These are phyloP conservation scores for Euphorbia neoarborescens DNA, from an alignment of 441 rosid genomes.

Conservation along the genomic window DNA sequence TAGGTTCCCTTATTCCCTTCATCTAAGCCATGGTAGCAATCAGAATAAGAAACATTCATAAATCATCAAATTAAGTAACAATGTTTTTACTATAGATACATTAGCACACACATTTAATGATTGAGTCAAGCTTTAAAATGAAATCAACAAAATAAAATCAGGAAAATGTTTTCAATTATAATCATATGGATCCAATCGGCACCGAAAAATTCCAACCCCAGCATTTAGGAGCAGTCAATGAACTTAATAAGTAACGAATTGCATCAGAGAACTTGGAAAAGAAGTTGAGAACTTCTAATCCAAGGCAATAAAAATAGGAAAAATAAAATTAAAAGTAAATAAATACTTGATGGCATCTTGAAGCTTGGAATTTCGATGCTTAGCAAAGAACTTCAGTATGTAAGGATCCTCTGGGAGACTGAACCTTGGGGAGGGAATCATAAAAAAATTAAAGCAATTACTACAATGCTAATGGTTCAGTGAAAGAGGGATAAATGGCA, in stretches of 20 bases:
- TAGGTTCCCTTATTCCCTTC: neutral
- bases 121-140: neutral
- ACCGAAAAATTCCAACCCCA: neutral
- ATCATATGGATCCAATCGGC: neutral
- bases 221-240: neutral
- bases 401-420: conserved; percentile 72
- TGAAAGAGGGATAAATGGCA: no score
- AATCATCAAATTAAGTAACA: neutral
- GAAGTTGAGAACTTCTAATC: neutral
- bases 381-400: conserved; percentile 48
- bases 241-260: neutral
- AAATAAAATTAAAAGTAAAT: neutral
- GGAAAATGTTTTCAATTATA: neutral
- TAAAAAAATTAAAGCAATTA: no score
- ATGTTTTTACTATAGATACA: neutral
- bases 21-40: neutral
- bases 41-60: neutral
- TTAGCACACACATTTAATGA: no score
- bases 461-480: no score
- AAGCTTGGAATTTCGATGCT: conserved; percentile 43
- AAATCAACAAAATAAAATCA: neutral
- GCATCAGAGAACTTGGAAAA: neutral
- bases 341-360: conserved; percentile 61
- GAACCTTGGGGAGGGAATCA: no score
- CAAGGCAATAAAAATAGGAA: no score